Evolutionary conservation across 139 green algal species (phyloP).

Genomic region (Edaphochlamys debaryana): DNA sequence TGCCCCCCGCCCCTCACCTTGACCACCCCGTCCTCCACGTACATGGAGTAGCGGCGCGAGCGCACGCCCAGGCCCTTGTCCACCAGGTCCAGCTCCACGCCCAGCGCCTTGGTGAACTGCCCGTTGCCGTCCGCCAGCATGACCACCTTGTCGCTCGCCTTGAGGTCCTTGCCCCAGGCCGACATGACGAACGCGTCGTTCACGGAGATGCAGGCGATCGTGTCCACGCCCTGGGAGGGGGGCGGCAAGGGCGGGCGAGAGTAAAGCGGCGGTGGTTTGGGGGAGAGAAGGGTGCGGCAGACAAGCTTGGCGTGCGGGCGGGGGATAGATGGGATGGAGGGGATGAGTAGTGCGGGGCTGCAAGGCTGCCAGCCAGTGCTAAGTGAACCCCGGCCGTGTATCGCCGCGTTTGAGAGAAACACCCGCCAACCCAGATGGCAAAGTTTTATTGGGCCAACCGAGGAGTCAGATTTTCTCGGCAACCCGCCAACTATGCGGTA

Average conservation of each 20-base stretch:
- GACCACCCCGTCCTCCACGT: conserved; percentile 90
- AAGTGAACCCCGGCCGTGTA: no score
- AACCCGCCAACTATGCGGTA: no score
- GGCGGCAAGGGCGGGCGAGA: not conserved
- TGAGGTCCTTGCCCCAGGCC: conserved; percentile 91
- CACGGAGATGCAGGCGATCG: conserved; percentile 93
- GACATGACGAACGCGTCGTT: conserved; percentile 98
- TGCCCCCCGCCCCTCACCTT: conserved; percentile 12
- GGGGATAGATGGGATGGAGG: not conserved
- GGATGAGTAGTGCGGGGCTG: no score
- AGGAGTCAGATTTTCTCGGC: no score
- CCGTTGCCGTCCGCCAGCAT: conserved; percentile 95
- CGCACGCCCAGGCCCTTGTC: conserved; percentile 93
- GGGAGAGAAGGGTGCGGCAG: not conserved
- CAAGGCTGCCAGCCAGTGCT: no score
- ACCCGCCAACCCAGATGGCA: no score
- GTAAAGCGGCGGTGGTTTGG: not conserved
- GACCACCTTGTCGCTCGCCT: conserved; percentile 85
- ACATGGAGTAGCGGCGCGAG: conserved; percentile 89
- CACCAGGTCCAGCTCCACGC: conserved; percentile 90
- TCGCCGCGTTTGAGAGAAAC: no score
- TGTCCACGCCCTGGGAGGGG: conserved; percentile 90
- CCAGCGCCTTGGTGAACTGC: conserved; percentile 86
- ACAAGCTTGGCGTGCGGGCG: not conserved
- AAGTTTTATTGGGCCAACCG: no score